phyloP scores from a whole-genome alignment of 176 grass and related monocot genomes.

The Lolium rigidum region DNA sequence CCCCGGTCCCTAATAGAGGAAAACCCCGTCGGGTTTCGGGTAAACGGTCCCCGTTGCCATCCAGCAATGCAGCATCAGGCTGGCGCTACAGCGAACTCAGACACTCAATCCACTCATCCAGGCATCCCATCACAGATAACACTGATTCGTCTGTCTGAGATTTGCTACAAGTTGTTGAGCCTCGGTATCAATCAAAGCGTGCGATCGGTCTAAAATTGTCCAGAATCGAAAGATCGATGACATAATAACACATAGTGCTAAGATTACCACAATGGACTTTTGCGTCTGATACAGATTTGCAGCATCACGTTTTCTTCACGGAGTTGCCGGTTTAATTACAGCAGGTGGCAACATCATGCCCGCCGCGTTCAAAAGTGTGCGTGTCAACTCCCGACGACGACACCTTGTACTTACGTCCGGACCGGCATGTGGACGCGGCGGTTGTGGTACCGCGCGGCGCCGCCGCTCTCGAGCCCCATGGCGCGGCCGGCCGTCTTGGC shows the following conservation, averaged over 20 bases:
- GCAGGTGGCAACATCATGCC: not conserved
- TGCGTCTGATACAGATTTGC: not conserved
- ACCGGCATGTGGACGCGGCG: slow-evolving; percentile 42
- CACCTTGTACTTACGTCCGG: slow-evolving; percentile 31
- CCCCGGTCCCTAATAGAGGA: no score
- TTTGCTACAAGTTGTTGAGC: not conserved
- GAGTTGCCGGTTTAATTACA: not conserved
- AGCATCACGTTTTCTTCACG: not conserved
- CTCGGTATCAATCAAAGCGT: not conserved
- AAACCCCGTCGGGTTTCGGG: no score
- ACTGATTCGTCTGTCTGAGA: not conserved
- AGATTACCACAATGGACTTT: not conserved
- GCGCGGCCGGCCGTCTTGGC: slow-evolving; percentile 3
- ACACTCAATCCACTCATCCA: no score
- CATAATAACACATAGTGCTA: not conserved
- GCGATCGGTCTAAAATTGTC: slow-evolving; percentile 9
- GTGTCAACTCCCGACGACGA: not conserved
- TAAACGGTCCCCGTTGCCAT: no score
- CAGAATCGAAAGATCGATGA: not conserved
- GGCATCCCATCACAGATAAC: not conserved
- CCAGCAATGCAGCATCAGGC: not conserved
- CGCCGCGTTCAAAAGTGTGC: not conserved
- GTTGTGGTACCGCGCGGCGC: slow-evolving; percentile 7
- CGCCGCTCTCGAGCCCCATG: slow-evolving; percentile 1
- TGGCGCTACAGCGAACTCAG: not conserved